These are phyloP conservation scores for Apiospora rasikravindrae DNA, from an alignment of 2,329 filamentous ascomycete genomes.

Conservation along the genomic window DNA sequence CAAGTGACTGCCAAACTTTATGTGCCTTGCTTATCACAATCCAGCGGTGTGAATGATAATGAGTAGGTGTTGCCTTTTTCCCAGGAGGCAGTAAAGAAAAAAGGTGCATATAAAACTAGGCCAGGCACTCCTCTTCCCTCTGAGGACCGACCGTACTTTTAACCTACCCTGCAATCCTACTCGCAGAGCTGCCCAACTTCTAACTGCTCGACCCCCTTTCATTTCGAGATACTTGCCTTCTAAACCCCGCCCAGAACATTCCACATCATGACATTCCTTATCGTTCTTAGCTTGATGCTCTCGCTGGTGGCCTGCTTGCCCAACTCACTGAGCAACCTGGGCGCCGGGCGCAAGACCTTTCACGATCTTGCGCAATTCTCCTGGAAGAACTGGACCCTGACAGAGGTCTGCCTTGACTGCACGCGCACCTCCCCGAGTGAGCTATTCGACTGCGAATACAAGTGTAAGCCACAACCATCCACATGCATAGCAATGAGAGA, in stretches of 20 bases:
- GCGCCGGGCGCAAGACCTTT: not conserved
- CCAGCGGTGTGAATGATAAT: not conserved
- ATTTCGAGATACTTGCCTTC: not conserved
- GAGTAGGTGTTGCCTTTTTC: not conserved
- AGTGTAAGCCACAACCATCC: conserved; percentile 17
- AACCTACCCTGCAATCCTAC: not conserved
- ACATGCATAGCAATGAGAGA: not conserved
- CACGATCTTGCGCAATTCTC: conserved; percentile 21
- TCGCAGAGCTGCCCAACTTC: not conserved
- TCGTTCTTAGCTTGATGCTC: conserved; percentile 14
- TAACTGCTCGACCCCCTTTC: not conserved
- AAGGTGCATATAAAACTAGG: not conserved
- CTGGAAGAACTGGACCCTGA: conserved; percentile 20
- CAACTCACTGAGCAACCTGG: not conserved
- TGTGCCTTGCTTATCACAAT: not conserved
- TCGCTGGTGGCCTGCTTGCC: conserved; percentile 20
- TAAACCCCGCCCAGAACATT: not conserved
- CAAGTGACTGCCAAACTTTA: not conserved
- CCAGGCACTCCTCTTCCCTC: not conserved
- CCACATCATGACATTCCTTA: not conserved
- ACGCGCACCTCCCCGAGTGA: conserved; percentile 7
- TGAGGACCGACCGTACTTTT: not conserved
- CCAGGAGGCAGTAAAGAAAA: not conserved
- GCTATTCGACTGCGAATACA: conserved; percentile 20
- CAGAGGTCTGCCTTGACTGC: conserved; percentile 19